These are phyloP conservation scores for Magnolia officinalis DNA, from an alignment of 164 flowering plant genomes.

Conservation along the genomic window DNA sequence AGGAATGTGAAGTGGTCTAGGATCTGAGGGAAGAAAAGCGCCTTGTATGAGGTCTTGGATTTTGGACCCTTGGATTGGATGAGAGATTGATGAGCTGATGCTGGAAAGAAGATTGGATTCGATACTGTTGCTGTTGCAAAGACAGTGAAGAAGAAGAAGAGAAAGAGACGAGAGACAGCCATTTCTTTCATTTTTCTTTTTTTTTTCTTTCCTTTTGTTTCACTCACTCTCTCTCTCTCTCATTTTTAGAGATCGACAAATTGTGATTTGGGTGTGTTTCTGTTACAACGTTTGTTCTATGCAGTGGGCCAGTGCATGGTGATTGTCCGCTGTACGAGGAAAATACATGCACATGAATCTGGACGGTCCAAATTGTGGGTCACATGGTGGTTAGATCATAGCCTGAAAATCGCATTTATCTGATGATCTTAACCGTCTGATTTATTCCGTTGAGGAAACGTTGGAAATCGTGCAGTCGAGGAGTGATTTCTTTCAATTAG, in stretches of 20 bases:
- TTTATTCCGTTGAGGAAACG: no score
- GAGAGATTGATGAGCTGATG: conserved; percentile 16
- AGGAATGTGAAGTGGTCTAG: conserved; percentile 49
- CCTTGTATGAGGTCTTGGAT: conserved; percentile 30
- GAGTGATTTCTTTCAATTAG: no score
- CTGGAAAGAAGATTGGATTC: conserved; percentile 20
- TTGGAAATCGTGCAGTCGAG: no score
- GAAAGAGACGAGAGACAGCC: conserved; percentile 18
- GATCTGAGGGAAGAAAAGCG: conserved; percentile 44
- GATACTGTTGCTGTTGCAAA: conserved; percentile 15
- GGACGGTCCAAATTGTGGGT: no score
- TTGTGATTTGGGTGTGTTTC: no score
- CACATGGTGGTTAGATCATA: no score
- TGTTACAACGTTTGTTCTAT: no score
- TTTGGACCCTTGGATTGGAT: conserved; percentile 17
- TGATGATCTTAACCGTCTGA: no score
- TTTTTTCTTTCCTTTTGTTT: not conserved
- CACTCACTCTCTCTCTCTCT: not conserved
- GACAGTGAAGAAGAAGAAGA: conserved; percentile 12
- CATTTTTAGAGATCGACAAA: not conserved
- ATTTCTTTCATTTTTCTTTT: conserved; percentile 1
- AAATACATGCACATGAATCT: no score
- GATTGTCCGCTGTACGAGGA: no score
- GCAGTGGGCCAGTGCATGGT: no score
- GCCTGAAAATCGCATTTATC: no score